phyloP scores from a whole-genome alignment of 805 yeast species.

The Pichia paraexigua region DNA sequence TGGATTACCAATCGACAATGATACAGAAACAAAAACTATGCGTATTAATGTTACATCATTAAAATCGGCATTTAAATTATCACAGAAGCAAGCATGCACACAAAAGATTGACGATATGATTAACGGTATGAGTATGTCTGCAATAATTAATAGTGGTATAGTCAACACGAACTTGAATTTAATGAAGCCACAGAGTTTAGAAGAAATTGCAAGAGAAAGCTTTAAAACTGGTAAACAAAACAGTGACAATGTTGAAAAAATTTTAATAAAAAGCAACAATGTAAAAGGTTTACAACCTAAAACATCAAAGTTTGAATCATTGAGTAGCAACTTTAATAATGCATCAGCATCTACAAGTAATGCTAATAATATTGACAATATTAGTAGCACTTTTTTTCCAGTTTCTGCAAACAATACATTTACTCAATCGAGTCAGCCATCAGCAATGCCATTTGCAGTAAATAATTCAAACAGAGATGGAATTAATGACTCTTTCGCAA shows the following conservation, averaged over 20 bases:
- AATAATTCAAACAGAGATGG: not conserved
- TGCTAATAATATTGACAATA: not conserved
- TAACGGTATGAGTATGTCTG: slow-evolving; percentile 21
- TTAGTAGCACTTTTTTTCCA: not conserved
- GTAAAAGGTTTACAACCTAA: not conserved
- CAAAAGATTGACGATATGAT: slow-evolving; percentile 34
- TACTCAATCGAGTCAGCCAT: not conserved
- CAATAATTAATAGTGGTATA: slow-evolving; percentile 34
- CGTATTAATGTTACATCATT: slow-evolving; percentile 38
- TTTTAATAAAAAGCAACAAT: slow-evolving; percentile 3
- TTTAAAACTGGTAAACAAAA: slow-evolving; percentile 13
- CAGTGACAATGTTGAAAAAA: slow-evolving; percentile 5
- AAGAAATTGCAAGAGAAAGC: slow-evolving; percentile 18
- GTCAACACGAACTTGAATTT: slow-evolving; percentile 17
- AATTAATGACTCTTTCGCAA: not conserved
- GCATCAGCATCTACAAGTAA: not conserved
- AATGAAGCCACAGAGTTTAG: slow-evolving; percentile 10
- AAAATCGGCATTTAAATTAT: slow-evolving; percentile 23
- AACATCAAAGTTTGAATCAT: not conserved
- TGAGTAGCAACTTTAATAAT: not conserved
- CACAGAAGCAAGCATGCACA: slow-evolving; percentile 41
- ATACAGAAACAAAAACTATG: slow-evolving; percentile 22
- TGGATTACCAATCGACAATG: slow-evolving; percentile 38
- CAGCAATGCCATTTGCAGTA: not conserved
- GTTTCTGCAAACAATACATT: not conserved